phyloP scores from a whole-genome alignment of 306 rosid genomes.

The Spatholobus suberectus region DNA sequence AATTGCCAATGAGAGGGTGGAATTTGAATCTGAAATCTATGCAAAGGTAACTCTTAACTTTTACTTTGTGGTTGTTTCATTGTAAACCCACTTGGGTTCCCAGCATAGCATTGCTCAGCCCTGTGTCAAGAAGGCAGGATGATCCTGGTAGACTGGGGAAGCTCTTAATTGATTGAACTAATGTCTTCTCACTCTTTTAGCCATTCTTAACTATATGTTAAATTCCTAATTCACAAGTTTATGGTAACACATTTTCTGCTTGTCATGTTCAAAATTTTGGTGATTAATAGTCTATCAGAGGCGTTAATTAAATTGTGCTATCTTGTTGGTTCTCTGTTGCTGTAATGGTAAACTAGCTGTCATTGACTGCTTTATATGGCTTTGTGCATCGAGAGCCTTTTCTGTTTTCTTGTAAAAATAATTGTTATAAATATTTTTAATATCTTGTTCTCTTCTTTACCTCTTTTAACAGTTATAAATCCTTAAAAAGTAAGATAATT shows the following conservation, averaged over 20 bases:
- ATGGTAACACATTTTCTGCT: neutral
- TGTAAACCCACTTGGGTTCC: constrained; percentile 11
- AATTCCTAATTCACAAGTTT: neutral
- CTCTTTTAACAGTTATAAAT: neutral
- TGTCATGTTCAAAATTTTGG: constrained; percentile 6
- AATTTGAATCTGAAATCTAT: constrained; percentile 77
- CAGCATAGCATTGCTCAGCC: constrained; percentile 9
- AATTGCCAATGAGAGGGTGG: constrained; percentile 69
- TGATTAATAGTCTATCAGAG: neutral
- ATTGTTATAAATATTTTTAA: neutral
- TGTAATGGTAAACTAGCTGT: constrained; percentile 4
- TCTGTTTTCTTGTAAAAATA: neutral
- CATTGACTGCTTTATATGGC: neutral
- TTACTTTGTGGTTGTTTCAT: constrained; percentile 22
- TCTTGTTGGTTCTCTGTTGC: constrained; percentile 17
- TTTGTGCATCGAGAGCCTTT: neutral
- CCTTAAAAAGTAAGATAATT: neutral
- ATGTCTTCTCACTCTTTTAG: neutral
- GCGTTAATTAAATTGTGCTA: neutral
- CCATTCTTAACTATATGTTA: neutral
- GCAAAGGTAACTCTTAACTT: constrained; percentile 61
- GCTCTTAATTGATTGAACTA: constrained; percentile 17
- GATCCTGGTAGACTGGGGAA: neutral
- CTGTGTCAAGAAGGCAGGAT: neutral
- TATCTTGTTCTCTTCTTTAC: neutral